phyloP scores from a whole-genome alignment of 176 grass and related monocot species.

The Puccinellia tenuiflora region DNA sequence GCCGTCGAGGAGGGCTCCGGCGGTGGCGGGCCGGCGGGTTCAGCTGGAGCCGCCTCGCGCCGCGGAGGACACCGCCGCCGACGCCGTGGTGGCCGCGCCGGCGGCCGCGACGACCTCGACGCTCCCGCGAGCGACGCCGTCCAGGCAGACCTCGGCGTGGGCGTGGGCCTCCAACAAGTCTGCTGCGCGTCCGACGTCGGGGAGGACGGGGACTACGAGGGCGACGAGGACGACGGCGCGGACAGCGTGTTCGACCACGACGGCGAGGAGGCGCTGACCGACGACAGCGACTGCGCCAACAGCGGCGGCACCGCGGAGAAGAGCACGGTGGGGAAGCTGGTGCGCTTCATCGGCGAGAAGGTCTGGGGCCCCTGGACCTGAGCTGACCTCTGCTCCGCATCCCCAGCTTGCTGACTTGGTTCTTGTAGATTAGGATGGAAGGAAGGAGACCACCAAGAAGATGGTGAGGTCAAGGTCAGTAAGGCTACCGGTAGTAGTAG shows the following conservation, averaged over 20 bases:
- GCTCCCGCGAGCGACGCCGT: background rate
- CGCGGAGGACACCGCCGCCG: background rate
- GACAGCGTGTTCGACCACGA: slow-evolving; percentile 25
- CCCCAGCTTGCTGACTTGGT: background rate
- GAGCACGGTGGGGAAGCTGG: slow-evolving; percentile 60
- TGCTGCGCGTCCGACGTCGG: background rate
- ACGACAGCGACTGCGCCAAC: slow-evolving; percentile 17
- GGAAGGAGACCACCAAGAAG: slow-evolving; percentile 2
- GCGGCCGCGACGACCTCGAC: background rate
- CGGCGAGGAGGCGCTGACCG: background rate
- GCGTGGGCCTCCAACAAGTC: background rate
- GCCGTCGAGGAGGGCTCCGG: slow-evolving; percentile 57
- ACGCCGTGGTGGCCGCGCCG: background rate
- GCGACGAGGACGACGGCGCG: slow-evolving; percentile 17
- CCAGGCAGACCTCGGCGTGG: background rate
- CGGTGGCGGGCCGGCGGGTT: too few species aligned
- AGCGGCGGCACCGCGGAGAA: background rate
- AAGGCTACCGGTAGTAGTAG: background rate
- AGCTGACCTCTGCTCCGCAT: background rate
- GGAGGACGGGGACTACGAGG: slow-evolving; percentile 23
- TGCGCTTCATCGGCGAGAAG: slow-evolving; percentile 81
- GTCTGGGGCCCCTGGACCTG: slow-evolving; percentile 60
- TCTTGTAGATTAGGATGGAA: slow-evolving; percentile 39
- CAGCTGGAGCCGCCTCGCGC: background rate
- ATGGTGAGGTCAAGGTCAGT: slow-evolving; percentile 34